phyloP scores from a whole-genome alignment of 768 basidiomycete species.

The Lepiota venenata region DNA sequence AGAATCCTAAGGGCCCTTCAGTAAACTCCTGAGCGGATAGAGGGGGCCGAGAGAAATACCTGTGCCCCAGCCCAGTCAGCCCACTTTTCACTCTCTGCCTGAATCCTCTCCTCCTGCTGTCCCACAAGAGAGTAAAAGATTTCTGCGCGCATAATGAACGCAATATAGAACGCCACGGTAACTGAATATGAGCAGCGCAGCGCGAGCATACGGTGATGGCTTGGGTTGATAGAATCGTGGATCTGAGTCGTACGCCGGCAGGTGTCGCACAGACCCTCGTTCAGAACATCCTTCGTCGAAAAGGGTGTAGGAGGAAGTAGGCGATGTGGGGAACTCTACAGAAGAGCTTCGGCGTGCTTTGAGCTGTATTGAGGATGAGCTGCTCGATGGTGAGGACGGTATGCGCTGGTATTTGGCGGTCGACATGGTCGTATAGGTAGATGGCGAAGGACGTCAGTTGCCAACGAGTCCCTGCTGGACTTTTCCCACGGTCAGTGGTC shows the following conservation, averaged over 20 bases:
- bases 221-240: conserved; percentile 33
- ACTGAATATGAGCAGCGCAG: conserved; percentile 32
- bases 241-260: conserved; percentile 16
- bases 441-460: neutral
- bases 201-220: conserved; percentile 37
- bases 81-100: conserved; percentile 5
- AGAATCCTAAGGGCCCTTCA: no score
- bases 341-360: conserved; percentile 5
- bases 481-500: neutral
- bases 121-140: conserved; percentile 2
- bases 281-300: conserved; percentile 6
- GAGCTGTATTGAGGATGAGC: neutral
- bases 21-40: no score
- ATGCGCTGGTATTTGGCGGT: conserved; percentile 5
- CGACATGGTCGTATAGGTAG: neutral
- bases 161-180: conserved; percentile 33
- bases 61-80: conserved; percentile 4
- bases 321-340: neutral
- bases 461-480: no score
- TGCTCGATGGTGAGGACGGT: conserved; percentile 2
- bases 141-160: conserved; percentile 24
- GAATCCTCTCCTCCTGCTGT: conserved; percentile 5
- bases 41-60: neutral
- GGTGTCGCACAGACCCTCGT: conserved; percentile 1
- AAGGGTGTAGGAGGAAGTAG: conserved; percentile 5